Base-by-base conservation (phyloP, 2,329 filamentous ascomycete species). In the Aureobasidium sp. region DNA sequence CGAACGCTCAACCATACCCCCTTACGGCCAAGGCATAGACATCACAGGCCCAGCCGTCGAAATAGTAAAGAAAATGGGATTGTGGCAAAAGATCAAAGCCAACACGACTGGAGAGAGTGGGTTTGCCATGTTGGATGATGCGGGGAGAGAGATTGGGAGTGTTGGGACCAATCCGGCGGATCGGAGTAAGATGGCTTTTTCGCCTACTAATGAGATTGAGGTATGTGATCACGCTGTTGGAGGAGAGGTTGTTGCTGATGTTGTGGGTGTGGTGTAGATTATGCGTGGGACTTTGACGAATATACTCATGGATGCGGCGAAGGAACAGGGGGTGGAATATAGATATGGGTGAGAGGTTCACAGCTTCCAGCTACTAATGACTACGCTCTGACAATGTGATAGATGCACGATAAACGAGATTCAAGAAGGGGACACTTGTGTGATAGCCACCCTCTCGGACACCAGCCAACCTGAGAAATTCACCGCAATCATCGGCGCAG, bases 221-320 rank as follows among this genome's bases (percentile, higher is more conserved):
- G 50, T 54, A 8, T n/a, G 54, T 33, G 60, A 13, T 15, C 4
- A 25, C 4, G 17, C 27, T 15, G 11, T 35, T 23, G 4, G 46
- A 23, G 42, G 23, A 4, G 5, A 33, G n/a, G 11, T 49, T 6
- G 27, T 33, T 33, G 11, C 29, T 49, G n/a, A 49, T 27, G 23
- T 25, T 43, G 40, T 25, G 33, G 13, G 33, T 19, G 17, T 7
- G 15, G 9, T 21, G 13, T n/a, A 63, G 51, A 82, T 84, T 50
- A 78, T 83, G 74, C 72, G 81, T 9, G 80, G 78, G 0, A 79
- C 83, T 59, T 63, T 84, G 33, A 77, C 74, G 15, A 67, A 65
- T 0, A 64, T 83, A 1, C 60, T 84, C 0, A 74, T 78, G 9
- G 60, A 68, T n/a, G 65, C 62, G 25, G 66, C 67, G 10, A 68